Base-by-base conservation (phyloP, 805 yeast species). In the Saccharomycopsis sp. region DNA sequence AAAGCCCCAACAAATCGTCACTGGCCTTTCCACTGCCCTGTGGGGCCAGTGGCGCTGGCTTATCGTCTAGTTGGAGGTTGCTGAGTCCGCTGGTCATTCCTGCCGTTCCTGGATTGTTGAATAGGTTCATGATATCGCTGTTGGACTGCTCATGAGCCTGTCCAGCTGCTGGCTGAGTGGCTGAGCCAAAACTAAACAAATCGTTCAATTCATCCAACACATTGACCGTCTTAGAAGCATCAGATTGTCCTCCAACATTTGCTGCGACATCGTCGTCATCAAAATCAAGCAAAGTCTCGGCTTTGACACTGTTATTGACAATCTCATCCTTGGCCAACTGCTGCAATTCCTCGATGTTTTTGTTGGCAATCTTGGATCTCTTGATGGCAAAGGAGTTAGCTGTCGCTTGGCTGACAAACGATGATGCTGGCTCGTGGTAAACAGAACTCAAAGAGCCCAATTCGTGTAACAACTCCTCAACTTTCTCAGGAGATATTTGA, bases 391-490 rank as follows among this genome's bases (percentile, higher is more conserved):
- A 72, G 24, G 74, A 72, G 9, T 71, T 75, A 24, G 71, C 75
- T n/a, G 73, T 63, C 57, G 75, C 76, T 34, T 73, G 67, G 57
- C 79, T 79, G 62, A 83, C 74, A 65, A 87, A 86, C 37, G 83
- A 75, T 18, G 81, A 74, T 3, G 88, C 82, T 12, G 97, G 96
- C 67, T 86, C 87, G 71, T 87, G 95, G 67, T 89, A 89, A 1
- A 94, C 94, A 0, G 97, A 89, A 44, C 97, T 85, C 61, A 94
- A 78, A 7, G 94, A 86, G 2, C 95, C 84, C 57, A 92, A 72
- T 67, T 92, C 96, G n/a, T 74, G 68, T 34, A 92, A 67, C 53
- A 94, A 76, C 61, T 82, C 85, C 48, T 84, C 81, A 58, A 91
- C 77, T 2, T 90, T 75, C 21, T 75, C 77, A 0, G 89, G 85